A percentile compares a stretch with the other conserved stretches of the same genome.
Conservation (phyloP, 495 filamentous ascomycete species). For the Xylaria bambusicola region DNA sequence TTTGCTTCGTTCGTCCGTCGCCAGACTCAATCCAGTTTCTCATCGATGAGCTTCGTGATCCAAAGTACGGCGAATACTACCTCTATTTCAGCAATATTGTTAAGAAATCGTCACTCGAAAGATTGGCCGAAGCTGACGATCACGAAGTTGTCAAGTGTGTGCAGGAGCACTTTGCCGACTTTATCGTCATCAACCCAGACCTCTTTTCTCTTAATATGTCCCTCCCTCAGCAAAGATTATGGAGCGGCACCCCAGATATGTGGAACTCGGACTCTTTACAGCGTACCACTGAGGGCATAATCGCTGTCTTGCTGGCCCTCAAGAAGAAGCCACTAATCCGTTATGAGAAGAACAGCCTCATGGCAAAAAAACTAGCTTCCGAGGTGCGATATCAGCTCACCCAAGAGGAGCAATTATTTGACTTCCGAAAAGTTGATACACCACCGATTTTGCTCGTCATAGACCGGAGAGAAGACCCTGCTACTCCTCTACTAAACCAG, state of each 20-base stretch:
- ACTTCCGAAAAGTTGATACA: slow-evolving; percentile 93
- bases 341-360: slow-evolving; percentile 87
- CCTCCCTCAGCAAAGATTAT: slow-evolving; percentile 72
- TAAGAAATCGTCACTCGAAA: slow-evolving; percentile 93
- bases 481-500: slow-evolving; percentile 93
- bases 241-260: slow-evolving; percentile 77
- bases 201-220: slow-evolving; percentile 80
- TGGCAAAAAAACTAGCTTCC: slow-evolving; percentile 89
- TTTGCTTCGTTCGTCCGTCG: slow-evolving; percentile 90
- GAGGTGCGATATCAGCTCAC: slow-evolving; percentile 90
- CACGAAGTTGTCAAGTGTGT: slow-evolving; percentile 92
- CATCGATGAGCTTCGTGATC: slow-evolving; percentile 93
- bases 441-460: slow-evolving; percentile 89
- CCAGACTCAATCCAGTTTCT: slow-evolving; percentile 87
- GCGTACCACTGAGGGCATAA: slow-evolving; percentile 80
- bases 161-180: slow-evolving; percentile 96
- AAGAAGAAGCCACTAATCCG: slow-evolving; percentile 96
- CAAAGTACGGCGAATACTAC: slow-evolving; percentile 97
- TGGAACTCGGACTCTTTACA: slow-evolving; percentile 90
- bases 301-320: slow-evolving; percentile 77
- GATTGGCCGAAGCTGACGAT: slow-evolving; percentile 95
- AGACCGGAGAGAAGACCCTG: slow-evolving; percentile 90
- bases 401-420: slow-evolving; percentile 96
- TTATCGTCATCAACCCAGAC: slow-evolving; percentile 91
- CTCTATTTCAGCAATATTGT: slow-evolving; percentile 97